A percentile compares a stretch with the other conserved stretches of the same genome.
Conservation (phyloP, 2,329 filamentous ascomycete genomes). For the Stemphylium vesicarium region DNA sequence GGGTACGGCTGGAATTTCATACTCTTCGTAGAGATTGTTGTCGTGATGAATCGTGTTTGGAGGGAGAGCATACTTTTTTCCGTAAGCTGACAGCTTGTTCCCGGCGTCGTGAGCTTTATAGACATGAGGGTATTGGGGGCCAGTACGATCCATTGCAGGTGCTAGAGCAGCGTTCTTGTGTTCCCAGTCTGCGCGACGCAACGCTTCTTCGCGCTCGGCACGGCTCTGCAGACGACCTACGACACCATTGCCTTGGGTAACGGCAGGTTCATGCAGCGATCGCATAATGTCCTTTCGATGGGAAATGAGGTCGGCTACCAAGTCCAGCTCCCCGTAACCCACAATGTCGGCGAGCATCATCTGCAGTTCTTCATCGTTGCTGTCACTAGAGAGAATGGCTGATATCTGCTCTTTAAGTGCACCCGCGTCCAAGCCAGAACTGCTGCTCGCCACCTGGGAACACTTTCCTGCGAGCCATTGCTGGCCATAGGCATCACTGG, state of each 20-base stretch:
- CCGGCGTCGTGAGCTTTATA: slow-evolving; percentile 84
- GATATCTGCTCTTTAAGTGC: slow-evolving; percentile 80
- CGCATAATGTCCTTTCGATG: slow-evolving; percentile 70
- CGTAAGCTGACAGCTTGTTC: slow-evolving; percentile 80
- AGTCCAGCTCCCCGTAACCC: slow-evolving; percentile 90
- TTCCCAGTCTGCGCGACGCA: slow-evolving; percentile 76
- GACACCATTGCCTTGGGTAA: slow-evolving; percentile 54
- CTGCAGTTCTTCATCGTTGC: slow-evolving; percentile 83
- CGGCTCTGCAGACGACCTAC: slow-evolving; percentile 71
- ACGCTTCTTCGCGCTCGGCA: slow-evolving; percentile 77
- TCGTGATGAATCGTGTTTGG: slow-evolving; percentile 74
- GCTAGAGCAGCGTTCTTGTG: slow-evolving; percentile 81
- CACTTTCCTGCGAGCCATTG: slow-evolving; percentile 78
- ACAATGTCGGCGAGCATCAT: slow-evolving; percentile 87
- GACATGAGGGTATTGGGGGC: slow-evolving; percentile 87
- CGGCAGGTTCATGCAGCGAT: slow-evolving; percentile 32
- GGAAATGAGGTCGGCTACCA: slow-evolving; percentile 87
- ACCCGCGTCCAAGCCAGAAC: slow-evolving; percentile 69
- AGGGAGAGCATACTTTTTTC: slow-evolving; percentile 83
- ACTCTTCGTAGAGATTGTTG: slow-evolving; percentile 84
- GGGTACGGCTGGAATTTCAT: slow-evolving; percentile 80
- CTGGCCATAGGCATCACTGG: slow-evolving; percentile 57
- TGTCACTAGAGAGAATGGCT: slow-evolving; percentile 73
- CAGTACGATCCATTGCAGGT: slow-evolving; percentile 71
- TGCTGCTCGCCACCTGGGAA: slow-evolving; percentile 66